Percentiles rank a stretch among this genome's conserved stretches.
phyloP scores from a whole-genome alignment of 257 asterid species.

The Jasminum sambac region DNA sequence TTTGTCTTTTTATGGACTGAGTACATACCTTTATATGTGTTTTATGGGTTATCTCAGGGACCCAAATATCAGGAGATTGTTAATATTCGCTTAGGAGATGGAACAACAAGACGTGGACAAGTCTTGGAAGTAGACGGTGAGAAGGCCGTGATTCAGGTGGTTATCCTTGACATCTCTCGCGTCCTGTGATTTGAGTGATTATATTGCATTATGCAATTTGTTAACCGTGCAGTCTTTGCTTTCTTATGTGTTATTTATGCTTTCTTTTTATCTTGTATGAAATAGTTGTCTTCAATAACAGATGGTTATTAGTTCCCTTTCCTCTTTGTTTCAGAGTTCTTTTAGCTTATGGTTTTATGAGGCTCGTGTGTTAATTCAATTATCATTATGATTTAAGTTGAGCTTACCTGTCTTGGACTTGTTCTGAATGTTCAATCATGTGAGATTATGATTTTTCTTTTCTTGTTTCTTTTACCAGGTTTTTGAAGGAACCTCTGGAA shows the following conservation, averaged over 20 bases:
- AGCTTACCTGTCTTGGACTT: neutral
- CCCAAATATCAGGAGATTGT: constrained; percentile 98
- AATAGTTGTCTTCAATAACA: constrained; percentile 2
- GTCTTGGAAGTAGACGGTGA: constrained; percentile 97
- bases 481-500: constrained; percentile 98
- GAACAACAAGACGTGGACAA: constrained; percentile 94
- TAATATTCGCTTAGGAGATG: constrained; percentile 95
- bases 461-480: constrained; percentile 48
- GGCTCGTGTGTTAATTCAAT: neutral
- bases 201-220: neutral
- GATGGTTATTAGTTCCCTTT: neutral
- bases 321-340: constrained; percentile 1
- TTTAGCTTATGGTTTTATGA: neutral
- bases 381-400: neutral
- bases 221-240: neutral
- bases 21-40: constrained; percentile 9
- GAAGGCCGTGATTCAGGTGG: constrained; percentile 97
- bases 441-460: constrained; percentile 12
- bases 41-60: constrained; percentile 59
- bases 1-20: constrained; percentile 8
- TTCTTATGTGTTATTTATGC: neutral
- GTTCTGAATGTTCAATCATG: neutral
- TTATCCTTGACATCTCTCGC: constrained; percentile 4
- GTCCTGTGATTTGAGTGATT: constrained; percentile 1
- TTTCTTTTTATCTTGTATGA: neutral